A percentile compares a stretch with the other conserved stretches of the same genome.
phyloP scores from a whole-genome alignment of 106 monocot species.

The Dioscorea alata region DNA sequence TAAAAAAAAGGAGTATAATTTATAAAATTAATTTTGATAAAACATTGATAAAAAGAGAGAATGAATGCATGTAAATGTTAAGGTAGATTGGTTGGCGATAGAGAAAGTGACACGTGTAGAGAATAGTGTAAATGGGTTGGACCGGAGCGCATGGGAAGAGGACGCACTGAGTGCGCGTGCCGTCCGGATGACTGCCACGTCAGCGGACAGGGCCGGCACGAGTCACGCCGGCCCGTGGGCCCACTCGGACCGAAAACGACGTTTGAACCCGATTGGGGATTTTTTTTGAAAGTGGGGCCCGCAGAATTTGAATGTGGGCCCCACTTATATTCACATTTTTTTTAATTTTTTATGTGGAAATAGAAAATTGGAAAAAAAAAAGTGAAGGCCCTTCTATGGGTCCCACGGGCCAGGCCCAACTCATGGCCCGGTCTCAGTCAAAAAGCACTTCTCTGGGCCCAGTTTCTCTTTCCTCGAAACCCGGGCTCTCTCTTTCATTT shows the following conservation, averaged over 20 bases:
- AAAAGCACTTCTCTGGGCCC: background rate
- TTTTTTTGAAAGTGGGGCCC: background rate
- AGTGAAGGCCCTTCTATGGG: no score
- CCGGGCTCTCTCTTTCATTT: background rate
- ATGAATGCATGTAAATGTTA: no score
- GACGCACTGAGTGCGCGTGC: slow-evolving; percentile 4
- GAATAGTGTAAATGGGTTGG: background rate
- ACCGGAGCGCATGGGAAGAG: no score
- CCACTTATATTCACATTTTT: no score
- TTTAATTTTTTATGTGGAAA: no score
- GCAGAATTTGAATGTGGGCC: background rate
- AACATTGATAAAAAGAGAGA: no score
- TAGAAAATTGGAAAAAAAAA: no score
- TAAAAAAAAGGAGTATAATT: no score
- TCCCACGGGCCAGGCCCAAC: background rate
- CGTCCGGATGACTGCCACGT: slow-evolving; percentile 2
- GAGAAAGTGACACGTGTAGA: background rate
- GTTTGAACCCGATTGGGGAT: no score
- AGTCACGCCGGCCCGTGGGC: background rate
- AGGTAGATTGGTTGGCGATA: no score
- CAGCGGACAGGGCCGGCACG: background rate
- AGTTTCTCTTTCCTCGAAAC: background rate
- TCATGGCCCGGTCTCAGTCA: background rate
- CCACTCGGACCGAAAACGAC: background rate
- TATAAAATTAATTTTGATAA: no score